Evolutionary conservation across 768 basidiomycete genomes (phyloP).

Genomic region (Peribolospora baueri): DNA sequence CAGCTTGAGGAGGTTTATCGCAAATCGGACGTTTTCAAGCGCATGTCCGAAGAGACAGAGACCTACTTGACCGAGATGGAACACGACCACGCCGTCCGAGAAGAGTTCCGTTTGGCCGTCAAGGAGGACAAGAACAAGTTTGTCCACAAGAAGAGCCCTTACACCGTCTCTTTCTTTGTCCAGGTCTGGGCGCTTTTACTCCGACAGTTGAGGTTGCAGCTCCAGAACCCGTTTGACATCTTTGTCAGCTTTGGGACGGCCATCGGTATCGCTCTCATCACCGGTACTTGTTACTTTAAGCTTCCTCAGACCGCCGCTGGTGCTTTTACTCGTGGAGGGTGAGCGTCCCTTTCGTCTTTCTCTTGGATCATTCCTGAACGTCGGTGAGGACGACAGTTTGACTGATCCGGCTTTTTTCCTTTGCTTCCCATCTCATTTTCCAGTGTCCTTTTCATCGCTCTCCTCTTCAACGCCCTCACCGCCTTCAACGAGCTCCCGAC

Average conservation of each 20-base stretch:
- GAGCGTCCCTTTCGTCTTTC: constrained; percentile 29
- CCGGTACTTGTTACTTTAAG: constrained; percentile 29
- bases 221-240: constrained; percentile 57
- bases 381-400: constrained; percentile 13
- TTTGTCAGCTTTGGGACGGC: constrained; percentile 42
- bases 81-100: constrained; percentile 30
- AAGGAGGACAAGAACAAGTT: constrained; percentile 51
- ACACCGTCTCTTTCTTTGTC: constrained; percentile 49
- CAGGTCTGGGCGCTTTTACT: constrained; percentile 47
- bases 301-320: constrained; percentile 49
- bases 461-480: constrained; percentile 31
- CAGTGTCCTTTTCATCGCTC: constrained; percentile 21
- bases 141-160: constrained; percentile 53
- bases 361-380: constrained; percentile 23
- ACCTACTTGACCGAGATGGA: constrained; percentile 38
- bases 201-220: constrained; percentile 39
- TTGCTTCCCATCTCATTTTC: neutral
- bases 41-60: constrained; percentile 27
- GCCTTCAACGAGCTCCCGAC: constrained; percentile 22
- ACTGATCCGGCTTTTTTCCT: neutral
- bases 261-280: constrained; percentile 26
- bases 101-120: constrained; percentile 52
- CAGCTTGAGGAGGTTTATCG: constrained; percentile 41
- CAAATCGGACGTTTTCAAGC: constrained; percentile 25
- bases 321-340: constrained; percentile 60